Evolutionary conservation across 1,139 yeast species (phyloP).

Genomic region (Ogataea hybrid): DNA sequence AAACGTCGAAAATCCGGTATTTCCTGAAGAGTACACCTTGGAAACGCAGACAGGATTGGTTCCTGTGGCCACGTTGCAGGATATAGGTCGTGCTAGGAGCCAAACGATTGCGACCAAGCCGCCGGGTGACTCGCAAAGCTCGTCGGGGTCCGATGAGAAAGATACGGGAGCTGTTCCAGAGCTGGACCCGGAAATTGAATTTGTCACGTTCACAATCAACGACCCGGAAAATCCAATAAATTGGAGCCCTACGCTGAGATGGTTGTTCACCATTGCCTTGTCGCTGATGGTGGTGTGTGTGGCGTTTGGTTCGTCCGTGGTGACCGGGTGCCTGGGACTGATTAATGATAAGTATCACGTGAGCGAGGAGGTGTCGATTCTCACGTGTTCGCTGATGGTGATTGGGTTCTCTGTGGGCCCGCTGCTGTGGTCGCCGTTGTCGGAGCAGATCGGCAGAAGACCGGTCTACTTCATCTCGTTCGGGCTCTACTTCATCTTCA

Average conservation of each 20-base stretch:
- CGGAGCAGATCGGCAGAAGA: constrained; percentile 83
- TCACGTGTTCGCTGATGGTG: constrained; percentile 84
- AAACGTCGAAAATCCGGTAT: constrained; percentile 56
- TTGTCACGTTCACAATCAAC: constrained; percentile 71
- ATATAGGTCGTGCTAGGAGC: constrained; percentile 57
- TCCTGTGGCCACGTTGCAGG: constrained; percentile 68
- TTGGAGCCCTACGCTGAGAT: constrained; percentile 59
- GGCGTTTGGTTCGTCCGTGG: constrained; percentile 87
- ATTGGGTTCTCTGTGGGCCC: constrained; percentile 89
- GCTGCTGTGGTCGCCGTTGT: constrained; percentile 83
- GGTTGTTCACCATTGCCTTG: constrained; percentile 66
- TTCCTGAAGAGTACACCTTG: constrained; percentile 87
- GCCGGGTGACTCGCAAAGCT: constrained; percentile 26
- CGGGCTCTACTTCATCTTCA: constrained; percentile 71
- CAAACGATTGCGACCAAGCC: constrained; percentile 24
- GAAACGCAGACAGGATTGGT: constrained; percentile 89
- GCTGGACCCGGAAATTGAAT: constrained; percentile 67
- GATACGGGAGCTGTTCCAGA: constrained; percentile 27
- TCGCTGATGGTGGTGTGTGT: constrained; percentile 77
- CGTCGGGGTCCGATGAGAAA: constrained; percentile 21
- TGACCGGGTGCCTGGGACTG: constrained; percentile 77
- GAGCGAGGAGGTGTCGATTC: constrained; percentile 71
- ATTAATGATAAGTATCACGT: constrained; percentile 65
- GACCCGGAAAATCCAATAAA: constrained; percentile 90
- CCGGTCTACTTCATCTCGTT: constrained; percentile 80